These are phyloP conservation scores for Taphrina confusa DNA, from an alignment of 1,139 yeast species.

Conservation along the genomic window DNA sequence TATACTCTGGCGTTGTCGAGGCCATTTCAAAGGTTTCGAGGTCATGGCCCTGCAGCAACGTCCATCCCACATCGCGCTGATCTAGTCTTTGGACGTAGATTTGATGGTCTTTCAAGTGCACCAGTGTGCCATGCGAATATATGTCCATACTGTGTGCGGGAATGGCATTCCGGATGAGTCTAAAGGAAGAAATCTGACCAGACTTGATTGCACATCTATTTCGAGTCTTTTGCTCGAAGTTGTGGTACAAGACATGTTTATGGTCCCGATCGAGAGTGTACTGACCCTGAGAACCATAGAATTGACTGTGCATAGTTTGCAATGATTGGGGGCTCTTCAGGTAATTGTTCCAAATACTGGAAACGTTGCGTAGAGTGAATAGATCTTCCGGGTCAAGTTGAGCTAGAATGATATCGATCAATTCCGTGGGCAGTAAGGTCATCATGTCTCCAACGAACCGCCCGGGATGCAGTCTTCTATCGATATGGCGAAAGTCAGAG, in stretches of 20 bases:
- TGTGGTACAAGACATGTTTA: not conserved
- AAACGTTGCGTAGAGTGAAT: conserved; percentile 2
- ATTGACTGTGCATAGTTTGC: not conserved
- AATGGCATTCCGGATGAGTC: not conserved
- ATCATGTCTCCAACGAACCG: conserved; percentile 8
- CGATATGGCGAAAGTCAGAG: conserved; percentile 7
- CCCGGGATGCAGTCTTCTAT: not conserved
- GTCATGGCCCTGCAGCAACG: conserved; percentile 1
- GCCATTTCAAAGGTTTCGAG: not conserved
- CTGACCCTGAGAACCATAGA: not conserved
- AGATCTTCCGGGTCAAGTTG: conserved; percentile 14
- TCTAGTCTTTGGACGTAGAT: conserved; percentile 8
- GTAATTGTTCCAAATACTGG: conserved; percentile 7
- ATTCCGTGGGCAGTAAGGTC: conserved; percentile 6
- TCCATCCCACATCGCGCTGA: not conserved
- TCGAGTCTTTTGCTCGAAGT: not conserved
- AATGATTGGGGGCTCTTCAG: not conserved
- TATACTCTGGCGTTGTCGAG: not conserved
- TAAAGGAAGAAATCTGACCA: not conserved
- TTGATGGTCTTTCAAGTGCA: not conserved
- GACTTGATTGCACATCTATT: not conserved
- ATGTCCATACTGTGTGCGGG: not conserved
- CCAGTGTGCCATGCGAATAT: conserved; percentile 7
- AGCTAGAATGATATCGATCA: conserved; percentile 4
- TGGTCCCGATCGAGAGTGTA: conserved; percentile 2